Conservation (phyloP, 176 grass and related monocot species). For the Rhynchospora pubera region DNA sequence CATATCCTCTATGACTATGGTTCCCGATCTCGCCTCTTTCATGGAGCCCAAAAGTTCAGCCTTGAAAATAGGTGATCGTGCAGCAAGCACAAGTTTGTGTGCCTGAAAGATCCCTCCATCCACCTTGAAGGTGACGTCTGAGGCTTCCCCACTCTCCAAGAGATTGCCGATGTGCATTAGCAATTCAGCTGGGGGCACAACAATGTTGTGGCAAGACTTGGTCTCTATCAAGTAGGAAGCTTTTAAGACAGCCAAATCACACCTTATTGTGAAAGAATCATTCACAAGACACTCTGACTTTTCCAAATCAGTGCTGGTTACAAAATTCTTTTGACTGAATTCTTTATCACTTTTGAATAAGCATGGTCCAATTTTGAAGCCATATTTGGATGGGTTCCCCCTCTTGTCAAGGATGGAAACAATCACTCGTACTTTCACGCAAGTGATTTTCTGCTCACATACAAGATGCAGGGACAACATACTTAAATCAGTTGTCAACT, state of each 20-base stretch:
- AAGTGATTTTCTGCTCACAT: too few relatives aligned
- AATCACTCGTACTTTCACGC: too few relatives aligned
- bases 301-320: too few relatives aligned
- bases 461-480: too few relatives aligned
- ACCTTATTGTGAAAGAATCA: constrained; percentile 12
- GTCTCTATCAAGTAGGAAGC: not conserved
- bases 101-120: not conserved
- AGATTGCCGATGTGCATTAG: not conserved
- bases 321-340: too few relatives aligned
- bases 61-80: not conserved
- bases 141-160: not conserved
- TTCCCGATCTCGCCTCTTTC: not conserved
- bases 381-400: too few relatives aligned
- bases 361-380: too few relatives aligned
- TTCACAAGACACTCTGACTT: not conserved
- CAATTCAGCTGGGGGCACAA: not conserved
- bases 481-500: too few relatives aligned
- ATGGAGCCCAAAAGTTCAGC: not conserved
- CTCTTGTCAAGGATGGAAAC: too few relatives aligned
- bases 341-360: too few relatives aligned
- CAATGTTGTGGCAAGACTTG: not conserved
- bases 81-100: not conserved
- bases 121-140: constrained; percentile 15
- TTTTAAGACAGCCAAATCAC: not conserved
- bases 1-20: constrained; percentile 24